Conservation (phyloP, 441 rosid species). For the Corymbia calophylla region DNA sequence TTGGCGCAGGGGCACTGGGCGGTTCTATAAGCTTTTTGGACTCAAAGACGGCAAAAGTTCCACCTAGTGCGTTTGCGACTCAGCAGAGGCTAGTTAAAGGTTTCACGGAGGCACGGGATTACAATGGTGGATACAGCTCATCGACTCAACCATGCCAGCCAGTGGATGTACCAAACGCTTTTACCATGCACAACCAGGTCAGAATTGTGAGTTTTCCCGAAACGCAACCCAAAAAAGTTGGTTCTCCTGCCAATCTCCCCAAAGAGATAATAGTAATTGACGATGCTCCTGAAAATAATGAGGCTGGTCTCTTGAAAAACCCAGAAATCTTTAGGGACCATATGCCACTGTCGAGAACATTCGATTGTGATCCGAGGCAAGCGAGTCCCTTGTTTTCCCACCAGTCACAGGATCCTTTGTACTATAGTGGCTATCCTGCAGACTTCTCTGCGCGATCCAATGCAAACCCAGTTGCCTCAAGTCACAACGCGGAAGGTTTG, state of each 20-base stretch:
- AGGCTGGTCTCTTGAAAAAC: slow-evolving; percentile 7
- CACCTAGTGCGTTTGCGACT: slow-evolving; percentile 18
- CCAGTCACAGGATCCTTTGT: slow-evolving; percentile 21
- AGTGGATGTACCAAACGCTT: slow-evolving; percentile 10
- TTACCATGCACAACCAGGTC: slow-evolving; percentile 7
- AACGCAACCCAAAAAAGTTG: slow-evolving; percentile 3
- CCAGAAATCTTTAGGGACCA: not conserved
- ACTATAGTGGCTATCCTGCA: slow-evolving; percentile 12
- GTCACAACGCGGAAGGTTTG: slow-evolving; percentile 30
- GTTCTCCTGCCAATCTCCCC: slow-evolving; percentile 3
- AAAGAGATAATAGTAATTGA: slow-evolving; percentile 52
- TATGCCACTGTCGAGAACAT: slow-evolving; percentile 9
- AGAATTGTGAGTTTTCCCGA: slow-evolving; percentile 11
- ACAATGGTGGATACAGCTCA: slow-evolving; percentile 14
- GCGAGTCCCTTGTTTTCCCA: slow-evolving; percentile 15
- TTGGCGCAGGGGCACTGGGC: slow-evolving; percentile 17
- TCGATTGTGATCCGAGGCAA: slow-evolving; percentile 9
- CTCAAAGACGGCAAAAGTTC: slow-evolving; percentile 10
- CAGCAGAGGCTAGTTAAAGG: slow-evolving; percentile 8
- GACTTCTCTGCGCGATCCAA: slow-evolving; percentile 18
- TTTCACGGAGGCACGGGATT: slow-evolving; percentile 17
- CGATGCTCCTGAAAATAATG: slow-evolving; percentile 34
- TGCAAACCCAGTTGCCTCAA: slow-evolving; percentile 29
- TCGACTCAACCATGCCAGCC: slow-evolving; percentile 5
- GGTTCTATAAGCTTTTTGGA: slow-evolving; percentile 13